Conservation (phyloP, 305 asterid genomes). For the Andrographis paniculata region DNA sequence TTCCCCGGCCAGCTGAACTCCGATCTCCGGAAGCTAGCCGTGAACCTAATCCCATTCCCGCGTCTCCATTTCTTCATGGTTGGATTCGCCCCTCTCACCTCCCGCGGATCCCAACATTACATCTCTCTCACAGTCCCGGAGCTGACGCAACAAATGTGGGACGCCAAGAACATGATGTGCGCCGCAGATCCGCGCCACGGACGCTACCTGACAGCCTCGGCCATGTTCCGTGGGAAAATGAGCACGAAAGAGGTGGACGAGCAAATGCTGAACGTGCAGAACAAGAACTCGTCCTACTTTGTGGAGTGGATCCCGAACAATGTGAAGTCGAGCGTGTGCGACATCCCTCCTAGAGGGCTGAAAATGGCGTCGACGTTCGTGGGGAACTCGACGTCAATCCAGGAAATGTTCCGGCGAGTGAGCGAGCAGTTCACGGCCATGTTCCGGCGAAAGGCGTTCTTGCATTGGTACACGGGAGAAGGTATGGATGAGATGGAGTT, state of each 20-base stretch:
- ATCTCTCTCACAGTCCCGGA: conserved; percentile 85
- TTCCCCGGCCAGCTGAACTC: conserved; percentile 91
- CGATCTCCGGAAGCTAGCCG: conserved; percentile 72
- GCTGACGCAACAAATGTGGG: conserved; percentile 91
- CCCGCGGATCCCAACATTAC: conserved; percentile 82
- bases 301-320: conserved; percentile 91
- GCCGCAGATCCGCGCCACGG: too few species aligned
- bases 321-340: conserved; percentile 82
- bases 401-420: conserved; percentile 75
- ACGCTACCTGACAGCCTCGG: too few species aligned
- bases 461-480: conserved; percentile 94
- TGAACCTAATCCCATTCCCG: conserved; percentile 80
- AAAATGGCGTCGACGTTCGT: conserved; percentile 74
- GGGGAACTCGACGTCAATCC: conserved; percentile 61
- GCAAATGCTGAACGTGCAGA: conserved; percentile 85
- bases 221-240: too few species aligned
- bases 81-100: conserved; percentile 87
- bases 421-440: conserved; percentile 91
- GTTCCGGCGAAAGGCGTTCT: conserved; percentile 87
- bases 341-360: conserved; percentile 70
- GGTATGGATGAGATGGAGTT: conserved; percentile 98
- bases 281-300: conserved; percentile 81
- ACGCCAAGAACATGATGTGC: conserved; percentile 33
- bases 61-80: conserved; percentile 91
- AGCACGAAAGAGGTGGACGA: neutral